Evolutionary conservation across 805 yeast genomes (phyloP), one percentile per base, ranked within the genome.

Genomic region (Candida nemodendra): DNA sequence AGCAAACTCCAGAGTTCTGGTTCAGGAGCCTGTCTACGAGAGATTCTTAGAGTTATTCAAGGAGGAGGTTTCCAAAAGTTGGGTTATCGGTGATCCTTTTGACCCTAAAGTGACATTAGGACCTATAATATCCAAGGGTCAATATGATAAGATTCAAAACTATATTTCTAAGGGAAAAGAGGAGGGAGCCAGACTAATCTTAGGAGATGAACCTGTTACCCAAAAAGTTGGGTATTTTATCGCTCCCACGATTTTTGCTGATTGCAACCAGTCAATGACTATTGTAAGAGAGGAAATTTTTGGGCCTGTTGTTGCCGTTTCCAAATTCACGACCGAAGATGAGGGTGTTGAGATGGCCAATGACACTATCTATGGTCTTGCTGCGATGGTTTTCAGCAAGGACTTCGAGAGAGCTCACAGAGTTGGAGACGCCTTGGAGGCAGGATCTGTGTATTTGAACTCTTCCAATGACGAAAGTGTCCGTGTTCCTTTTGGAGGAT

Each of bases 281-380:
- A 76, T 87, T 34, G 83, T 81, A 40, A 71, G 72, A 48, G 95
- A 87, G 62, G 95, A 87, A 64, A 85, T 87, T 41, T 87, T 87
- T 61, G 95, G 95, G 14, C 95, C 95, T 12, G 95, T 87, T 23
- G 87, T 81, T 18, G 70, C 79, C 6, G 69, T 83, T 24, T 76
- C 81, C 40, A 77, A 75, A 61, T 87, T 87, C 65, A 57, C 66
- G 25, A 66, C 79, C 21, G 83, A 79, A 47, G 82, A 77, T 34
- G 90, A 86, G 54, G 95, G 78, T 4, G 46, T 87, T 18, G 65
- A 61, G 44, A 71, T 70, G 42, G 95, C 95, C 49, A 87, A 87
- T 61, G 76, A 75, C 51, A 72, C 88, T 9, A 72, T 71, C 36
- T 87, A 85, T 57, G 95, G 95, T 5, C 74, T 87, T 39, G 95